Evolutionary conservation across 768 basidiomycete genomes (phyloP).

Genomic region (Hemileccinum rubropunctum): DNA sequence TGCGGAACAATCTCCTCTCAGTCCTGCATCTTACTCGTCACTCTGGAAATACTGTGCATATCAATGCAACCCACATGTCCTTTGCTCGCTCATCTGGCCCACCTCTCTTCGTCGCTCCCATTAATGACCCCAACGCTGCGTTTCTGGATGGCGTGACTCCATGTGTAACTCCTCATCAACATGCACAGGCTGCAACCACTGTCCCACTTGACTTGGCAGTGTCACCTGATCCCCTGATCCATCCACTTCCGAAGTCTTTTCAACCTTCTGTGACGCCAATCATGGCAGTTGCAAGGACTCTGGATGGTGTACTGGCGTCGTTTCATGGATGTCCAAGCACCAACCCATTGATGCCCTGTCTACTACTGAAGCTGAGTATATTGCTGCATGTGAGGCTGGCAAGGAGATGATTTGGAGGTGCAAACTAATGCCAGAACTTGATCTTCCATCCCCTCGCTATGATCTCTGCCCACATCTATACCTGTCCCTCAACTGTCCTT

Average conservation of each 20-base stretch:
- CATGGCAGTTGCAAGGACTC: constrained; percentile 2
- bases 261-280: not conserved
- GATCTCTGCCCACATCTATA: too few species aligned
- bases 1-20: too few species aligned
- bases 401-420: constrained; percentile 30
- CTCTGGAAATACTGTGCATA: constrained; percentile 4
- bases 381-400: constrained; percentile 10
- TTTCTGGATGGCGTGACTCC: constrained; percentile 19
- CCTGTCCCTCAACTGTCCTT: too few species aligned
- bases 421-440: constrained; percentile 14
- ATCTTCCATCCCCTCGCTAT: too few species aligned
- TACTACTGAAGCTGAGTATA: not conserved
- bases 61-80: not conserved
- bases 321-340: constrained; percentile 7
- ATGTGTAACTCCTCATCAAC: not conserved
- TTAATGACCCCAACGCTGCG: constrained; percentile 13
- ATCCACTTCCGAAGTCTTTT: too few species aligned
- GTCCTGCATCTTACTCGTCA: constrained; percentile 13
- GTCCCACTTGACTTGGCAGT: constrained; percentile 9
- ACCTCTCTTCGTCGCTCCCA: not conserved
- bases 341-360: not conserved
- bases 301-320: constrained; percentile 14
- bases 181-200: not conserved
- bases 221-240: too few species aligned
- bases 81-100: not conserved